phyloP scores from a whole-genome alignment of 257 asterid genomes.

The Apocynum venetum region DNA sequence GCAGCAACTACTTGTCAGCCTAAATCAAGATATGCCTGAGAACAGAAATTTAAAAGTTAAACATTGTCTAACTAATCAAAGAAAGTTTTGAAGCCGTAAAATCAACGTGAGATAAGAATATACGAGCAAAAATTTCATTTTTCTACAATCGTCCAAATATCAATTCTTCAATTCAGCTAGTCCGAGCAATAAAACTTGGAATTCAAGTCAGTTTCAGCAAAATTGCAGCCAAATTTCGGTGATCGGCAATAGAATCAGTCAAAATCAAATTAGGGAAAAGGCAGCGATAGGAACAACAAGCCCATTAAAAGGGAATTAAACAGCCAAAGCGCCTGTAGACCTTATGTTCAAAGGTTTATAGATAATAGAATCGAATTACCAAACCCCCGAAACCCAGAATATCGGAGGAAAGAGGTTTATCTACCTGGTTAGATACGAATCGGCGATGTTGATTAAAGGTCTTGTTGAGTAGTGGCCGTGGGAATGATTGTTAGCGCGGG shows the following conservation, averaged over 20 bases:
- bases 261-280: background rate
- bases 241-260: constrained; percentile 2
- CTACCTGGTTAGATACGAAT: constrained; percentile 1
- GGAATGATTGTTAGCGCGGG: background rate
- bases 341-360: background rate
- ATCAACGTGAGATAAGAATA: background rate
- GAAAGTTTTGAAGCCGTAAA: background rate
- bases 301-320: too few relatives aligned
- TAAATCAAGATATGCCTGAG: background rate
- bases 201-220: background rate
- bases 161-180: background rate
- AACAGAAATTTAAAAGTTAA: background rate
- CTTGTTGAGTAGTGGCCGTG: background rate
- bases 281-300: background rate
- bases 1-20: background rate
- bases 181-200: background rate
- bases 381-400: background rate
- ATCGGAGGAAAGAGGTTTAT: background rate
- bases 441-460: constrained; percentile 11
- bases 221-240: background rate
- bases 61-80: background rate
- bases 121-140: background rate
- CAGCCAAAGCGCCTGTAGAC: too few relatives aligned
- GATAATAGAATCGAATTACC: background rate
- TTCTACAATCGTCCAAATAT: background rate